These are phyloP conservation scores for Clarkia xantiana DNA, from an alignment of 345 rosid species.

Conservation along the genomic window DNA sequence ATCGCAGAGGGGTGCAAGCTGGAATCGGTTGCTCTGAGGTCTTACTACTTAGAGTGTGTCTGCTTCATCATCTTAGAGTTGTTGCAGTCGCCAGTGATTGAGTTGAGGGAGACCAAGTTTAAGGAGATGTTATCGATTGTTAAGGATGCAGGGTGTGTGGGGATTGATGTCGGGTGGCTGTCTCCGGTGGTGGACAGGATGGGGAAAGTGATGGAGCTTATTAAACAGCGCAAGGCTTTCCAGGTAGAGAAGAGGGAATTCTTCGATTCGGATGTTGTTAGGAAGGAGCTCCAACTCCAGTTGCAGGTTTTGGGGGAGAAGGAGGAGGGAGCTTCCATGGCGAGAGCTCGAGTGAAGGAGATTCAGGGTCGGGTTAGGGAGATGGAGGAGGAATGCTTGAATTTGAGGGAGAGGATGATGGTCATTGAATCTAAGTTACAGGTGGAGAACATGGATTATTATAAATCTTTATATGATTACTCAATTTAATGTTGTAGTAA, in stretches of 20 bases:
- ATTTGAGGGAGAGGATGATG: conserved; percentile 22
- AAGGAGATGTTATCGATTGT: conserved; percentile 55
- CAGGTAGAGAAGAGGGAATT: conserved; percentile 28
- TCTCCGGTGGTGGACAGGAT: conserved; percentile 32
- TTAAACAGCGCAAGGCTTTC: conserved; percentile 14
- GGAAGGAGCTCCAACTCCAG: conserved; percentile 32
- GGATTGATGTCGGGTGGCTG: conserved; percentile 57
- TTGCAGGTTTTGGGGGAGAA: conserved; percentile 28
- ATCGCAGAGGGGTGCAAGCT: conserved; percentile 53
- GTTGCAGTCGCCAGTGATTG: conserved; percentile 32
- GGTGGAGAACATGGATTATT: conserved; percentile 5
- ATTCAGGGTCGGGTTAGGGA: conserved; percentile 18
- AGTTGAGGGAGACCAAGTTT: conserved; percentile 45
- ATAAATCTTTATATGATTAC: too few relatives aligned
- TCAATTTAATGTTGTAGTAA: too few relatives aligned
- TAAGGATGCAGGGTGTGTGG: conserved; percentile 58
- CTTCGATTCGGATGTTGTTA: too few relatives aligned
- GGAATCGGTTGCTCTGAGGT: conserved; percentile 48
- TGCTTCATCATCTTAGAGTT: conserved; percentile 54
- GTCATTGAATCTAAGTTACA: conserved; percentile 7
- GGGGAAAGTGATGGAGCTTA: conserved; percentile 33
- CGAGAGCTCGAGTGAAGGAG: conserved; percentile 19
- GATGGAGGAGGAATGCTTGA: conserved; percentile 31
- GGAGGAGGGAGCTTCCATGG: conserved; percentile 34
- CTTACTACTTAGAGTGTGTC: conserved; percentile 53